A percentile compares a stretch with the other conserved stretches of the same genome.
These are phyloP conservation scores for Flaveria brownii DNA, from an alignment of 129 eudicot species.

Conservation along the genomic window DNA sequence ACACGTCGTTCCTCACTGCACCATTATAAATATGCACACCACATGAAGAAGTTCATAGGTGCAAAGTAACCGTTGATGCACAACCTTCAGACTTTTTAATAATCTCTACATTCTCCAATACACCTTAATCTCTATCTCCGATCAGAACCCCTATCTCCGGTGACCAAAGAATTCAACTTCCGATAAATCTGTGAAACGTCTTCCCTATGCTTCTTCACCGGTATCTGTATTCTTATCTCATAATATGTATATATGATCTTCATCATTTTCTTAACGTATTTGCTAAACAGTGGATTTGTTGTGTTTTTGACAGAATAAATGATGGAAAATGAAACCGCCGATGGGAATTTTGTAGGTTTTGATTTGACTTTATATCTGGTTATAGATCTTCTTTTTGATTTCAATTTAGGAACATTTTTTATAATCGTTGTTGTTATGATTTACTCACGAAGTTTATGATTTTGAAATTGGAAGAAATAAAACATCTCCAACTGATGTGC, in stretches of 20 bases:
- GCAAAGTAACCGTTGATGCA: neutral
- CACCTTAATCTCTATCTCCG: neutral
- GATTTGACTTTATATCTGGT: conserved; percentile 3
- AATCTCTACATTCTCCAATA: neutral
- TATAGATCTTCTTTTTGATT: neutral
- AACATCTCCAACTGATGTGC: no score
- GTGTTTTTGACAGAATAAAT: conserved; percentile 19
- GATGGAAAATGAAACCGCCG: conserved; percentile 23
- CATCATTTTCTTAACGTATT: neutral
- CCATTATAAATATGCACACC: no score
- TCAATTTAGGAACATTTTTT: no score
- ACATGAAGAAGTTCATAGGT: neutral
- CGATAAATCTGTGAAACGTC: neutral
- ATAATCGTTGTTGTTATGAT: no score
- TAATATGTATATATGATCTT: neutral
- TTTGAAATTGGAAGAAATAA: no score
- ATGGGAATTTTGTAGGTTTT: conserved; percentile 21
- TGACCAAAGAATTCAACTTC: conserved; percentile 1
- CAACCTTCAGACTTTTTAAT: neutral
- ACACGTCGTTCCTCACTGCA: no score
- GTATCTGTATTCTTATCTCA: conserved; percentile 7
- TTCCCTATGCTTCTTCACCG: neutral
- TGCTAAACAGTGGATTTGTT: conserved; percentile 9
- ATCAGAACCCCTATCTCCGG: conserved; percentile 6
- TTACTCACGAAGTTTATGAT: no score